These are phyloP conservation scores for Daldinia loculata DNA, from an alignment of 495 filamentous ascomycete species.

Conservation along the genomic window DNA sequence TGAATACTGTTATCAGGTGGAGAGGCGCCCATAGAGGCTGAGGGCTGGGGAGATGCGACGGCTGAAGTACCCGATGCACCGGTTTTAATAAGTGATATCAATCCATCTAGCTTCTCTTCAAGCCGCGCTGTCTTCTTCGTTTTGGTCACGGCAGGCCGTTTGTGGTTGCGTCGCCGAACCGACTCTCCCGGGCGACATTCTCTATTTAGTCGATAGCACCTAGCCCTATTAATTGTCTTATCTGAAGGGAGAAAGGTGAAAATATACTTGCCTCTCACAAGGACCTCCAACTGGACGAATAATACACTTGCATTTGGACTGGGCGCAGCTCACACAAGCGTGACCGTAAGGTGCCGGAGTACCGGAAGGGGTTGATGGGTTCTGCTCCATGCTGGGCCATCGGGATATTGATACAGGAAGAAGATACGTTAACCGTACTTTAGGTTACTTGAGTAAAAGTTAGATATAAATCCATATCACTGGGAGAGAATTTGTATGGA, in stretches of 20 bases:
- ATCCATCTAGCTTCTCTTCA: conserved; percentile 9
- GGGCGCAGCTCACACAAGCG: conserved; percentile 4
- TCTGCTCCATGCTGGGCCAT: background rate
- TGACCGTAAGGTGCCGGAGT: conserved; percentile 6
- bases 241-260: background rate
- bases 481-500: background rate
- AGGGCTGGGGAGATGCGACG: background rate
- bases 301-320: conserved; percentile 11
- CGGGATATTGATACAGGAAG: background rate
- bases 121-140: background rate
- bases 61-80: background rate
- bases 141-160: background rate
- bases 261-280: background rate
- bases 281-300: conserved; percentile 11
- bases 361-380: background rate
- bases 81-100: conserved; percentile 6
- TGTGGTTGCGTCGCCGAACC: background rate
- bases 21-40: background rate
- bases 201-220: conserved; percentile 11
- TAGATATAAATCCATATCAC: background rate
- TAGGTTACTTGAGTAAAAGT: background rate
- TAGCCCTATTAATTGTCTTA: background rate
- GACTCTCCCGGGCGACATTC: conserved; percentile 12
- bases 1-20: background rate
- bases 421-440: background rate